Evolutionary conservation across 139 green algal genomes (phyloP), one percentile per base, ranked within the genome.

Genomic region (Coelastrella sp.): DNA sequence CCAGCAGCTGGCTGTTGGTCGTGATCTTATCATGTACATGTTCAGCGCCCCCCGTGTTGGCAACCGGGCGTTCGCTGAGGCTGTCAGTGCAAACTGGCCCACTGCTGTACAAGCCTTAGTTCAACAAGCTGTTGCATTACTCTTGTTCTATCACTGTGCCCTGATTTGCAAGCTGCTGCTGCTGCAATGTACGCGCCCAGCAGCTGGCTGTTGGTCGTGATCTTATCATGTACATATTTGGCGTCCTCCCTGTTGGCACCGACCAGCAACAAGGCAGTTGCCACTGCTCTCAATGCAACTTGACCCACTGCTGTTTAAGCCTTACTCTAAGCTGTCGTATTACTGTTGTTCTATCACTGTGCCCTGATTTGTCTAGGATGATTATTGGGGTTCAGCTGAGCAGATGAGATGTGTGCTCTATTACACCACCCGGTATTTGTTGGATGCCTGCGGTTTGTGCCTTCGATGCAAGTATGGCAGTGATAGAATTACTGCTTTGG

Each of bases 41-140:
- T 99, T 94, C 92, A 97, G 97, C 65, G 95, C 93, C 0, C 97
- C 97, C 5, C 94, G 96, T 4, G 96, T 97, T 10, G 97, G 97
- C 82, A 97, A 98, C 87, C 93, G 92, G 90, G 92, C 92, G 3
- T 98, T 98, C 89, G 93, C 94, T 2, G 64, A 93, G 5, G 88
- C 87, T 47, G 98, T 95, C 90, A 92, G 98, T 78, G 4, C 16
- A 5, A n/a, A 11, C 93, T 98, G 22, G 68, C 14, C 16, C 90
- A 89, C 10, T 64, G 77, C 7, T 84, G 95, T 83, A 47, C 32
- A 47, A 47, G 32, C 32, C 32, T 47, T 47, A 47, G 32, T 47
- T 47, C 32, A 47, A 47, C 32, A 47, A 47, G 32, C 32, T 47
- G 32, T 47, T 47, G 32, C 32, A 47, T 47, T 47, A 47, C 32